Percentiles rank a stretch among this genome's conserved stretches.
phyloP scores from a whole-genome alignment of 179 eudicot species.

The Spinacia oleracea region DNA sequence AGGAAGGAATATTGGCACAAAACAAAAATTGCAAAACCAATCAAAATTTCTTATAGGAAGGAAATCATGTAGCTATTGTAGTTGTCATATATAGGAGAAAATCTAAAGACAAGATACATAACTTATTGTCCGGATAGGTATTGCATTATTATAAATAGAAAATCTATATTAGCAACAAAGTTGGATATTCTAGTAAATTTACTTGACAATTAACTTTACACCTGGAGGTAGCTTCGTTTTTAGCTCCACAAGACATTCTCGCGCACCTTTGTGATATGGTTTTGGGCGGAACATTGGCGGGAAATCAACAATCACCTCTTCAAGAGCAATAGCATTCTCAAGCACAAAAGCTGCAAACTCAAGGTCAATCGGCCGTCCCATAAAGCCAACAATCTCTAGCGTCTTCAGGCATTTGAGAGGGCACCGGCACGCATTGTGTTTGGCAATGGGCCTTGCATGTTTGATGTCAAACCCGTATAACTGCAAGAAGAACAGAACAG shows the following conservation, averaged over 20 bases:
- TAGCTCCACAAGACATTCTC: neutral
- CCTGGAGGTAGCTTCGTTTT: conserved; percentile 7
- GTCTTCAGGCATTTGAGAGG: conserved; percentile 18
- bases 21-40: too few relatives aligned
- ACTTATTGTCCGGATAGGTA: neutral
- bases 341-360: conserved; percentile 16
- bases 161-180: neutral
- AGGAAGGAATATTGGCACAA: too few relatives aligned
- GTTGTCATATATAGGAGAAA: neutral
- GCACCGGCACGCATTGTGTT: neutral
- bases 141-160: neutral
- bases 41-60: too few relatives aligned
- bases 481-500: conserved; percentile 13
- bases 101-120: neutral
- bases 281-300: neutral
- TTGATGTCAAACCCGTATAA: neutral
- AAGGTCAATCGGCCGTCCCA: conserved; percentile 9
- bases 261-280: neutral
- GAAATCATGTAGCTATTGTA: neutral
- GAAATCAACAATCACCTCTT: conserved; percentile 15
- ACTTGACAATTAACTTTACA: conserved; percentile 10
- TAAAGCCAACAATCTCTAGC: conserved; percentile 8
- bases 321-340: conserved; percentile 20
- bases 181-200: neutral
- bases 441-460: neutral